A percentile compares a stretch with the other conserved stretches of the same genome.
phyloP scores from a whole-genome alignment of 129 eudicot genomes.

The Solidago caesia region DNA sequence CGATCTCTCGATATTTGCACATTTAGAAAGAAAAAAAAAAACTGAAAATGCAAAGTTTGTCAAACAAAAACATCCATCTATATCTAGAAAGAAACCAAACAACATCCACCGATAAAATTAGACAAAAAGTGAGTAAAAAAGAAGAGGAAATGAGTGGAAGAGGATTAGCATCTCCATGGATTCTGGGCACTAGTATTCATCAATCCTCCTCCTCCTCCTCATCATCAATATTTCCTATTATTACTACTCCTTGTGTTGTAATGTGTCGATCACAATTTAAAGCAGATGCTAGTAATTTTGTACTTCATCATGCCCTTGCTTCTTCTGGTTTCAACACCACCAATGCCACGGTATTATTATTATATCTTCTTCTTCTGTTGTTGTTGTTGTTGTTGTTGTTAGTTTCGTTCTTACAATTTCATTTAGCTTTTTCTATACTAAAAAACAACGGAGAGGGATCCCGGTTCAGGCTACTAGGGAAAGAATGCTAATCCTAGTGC shows the following conservation, averaged over 20 bases:
- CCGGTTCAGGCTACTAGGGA: no score
- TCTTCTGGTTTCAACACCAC: slow-evolving; percentile 65
- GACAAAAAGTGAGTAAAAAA: neutral
- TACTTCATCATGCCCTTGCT: slow-evolving; percentile 81
- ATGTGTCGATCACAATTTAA: slow-evolving; percentile 42
- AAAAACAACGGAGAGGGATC: no score
- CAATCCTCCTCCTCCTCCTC: slow-evolving; percentile 20
- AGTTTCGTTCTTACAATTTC: neutral
- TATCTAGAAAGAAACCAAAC: neutral
- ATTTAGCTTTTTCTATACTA: neutral
- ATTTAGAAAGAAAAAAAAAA: no score
- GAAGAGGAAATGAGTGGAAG: slow-evolving; percentile 34
- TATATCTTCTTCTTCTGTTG: neutral
- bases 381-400: neutral
- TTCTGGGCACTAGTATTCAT: slow-evolving; percentile 24
- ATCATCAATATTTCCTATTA: slow-evolving; percentile 14
- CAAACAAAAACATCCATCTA: no score
- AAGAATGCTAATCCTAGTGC: no score
- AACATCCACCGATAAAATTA: neutral
- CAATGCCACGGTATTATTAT: slow-evolving; percentile 50
- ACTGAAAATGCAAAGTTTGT: no score
- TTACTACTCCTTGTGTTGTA: slow-evolving; percentile 4
- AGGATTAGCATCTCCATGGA: slow-evolving; percentile 43
- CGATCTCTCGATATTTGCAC: no score
- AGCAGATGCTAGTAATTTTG: slow-evolving; percentile 48